A percentile compares a stretch with the other conserved stretches of the same genome.
Conservation (phyloP, 306 rosid species). For the Mucuna pruriens region DNA sequence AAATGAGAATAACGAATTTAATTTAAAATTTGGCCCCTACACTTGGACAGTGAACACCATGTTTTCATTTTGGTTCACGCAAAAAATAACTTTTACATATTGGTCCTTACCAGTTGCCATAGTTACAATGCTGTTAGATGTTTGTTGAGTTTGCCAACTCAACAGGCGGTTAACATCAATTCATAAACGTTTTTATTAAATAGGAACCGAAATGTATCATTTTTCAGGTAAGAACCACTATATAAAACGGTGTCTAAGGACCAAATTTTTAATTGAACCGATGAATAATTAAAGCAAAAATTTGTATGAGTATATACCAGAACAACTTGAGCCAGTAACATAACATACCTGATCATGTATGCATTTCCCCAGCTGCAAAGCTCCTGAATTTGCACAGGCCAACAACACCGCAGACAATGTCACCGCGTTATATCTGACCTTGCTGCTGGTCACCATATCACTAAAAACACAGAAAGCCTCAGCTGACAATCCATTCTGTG, state of each 20-base stretch:
- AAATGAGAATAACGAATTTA: not conserved
- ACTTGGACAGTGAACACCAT: not conserved
- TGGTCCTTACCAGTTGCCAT: not conserved
- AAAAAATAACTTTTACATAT: not conserved
- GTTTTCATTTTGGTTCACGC: not conserved
- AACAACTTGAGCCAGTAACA: conserved; percentile 6
- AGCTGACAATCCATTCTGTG: conserved; percentile 68
- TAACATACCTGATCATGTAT: conserved; percentile 74
- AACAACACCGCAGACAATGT: conserved; percentile 73
- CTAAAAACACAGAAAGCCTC: conserved; percentile 72
- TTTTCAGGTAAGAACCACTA: not conserved
- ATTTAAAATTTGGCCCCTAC: not conserved
- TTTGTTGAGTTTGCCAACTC: not conserved
- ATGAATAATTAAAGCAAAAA: no score
- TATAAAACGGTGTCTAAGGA: not conserved
- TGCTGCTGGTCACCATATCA: conserved; percentile 53
- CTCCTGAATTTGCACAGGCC: conserved; percentile 78
- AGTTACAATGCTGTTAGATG: not conserved
- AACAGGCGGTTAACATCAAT: not conserved
- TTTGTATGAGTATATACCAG: not conserved
- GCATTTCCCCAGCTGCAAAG: conserved; percentile 76
- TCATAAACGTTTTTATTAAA: not conserved
- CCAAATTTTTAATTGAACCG: not conserved
- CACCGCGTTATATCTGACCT: conserved; percentile 54
- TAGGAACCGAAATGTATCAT: not conserved